Conservation (phyloP, 345 rosid genomes). For the Murraya koenigii region DNA sequence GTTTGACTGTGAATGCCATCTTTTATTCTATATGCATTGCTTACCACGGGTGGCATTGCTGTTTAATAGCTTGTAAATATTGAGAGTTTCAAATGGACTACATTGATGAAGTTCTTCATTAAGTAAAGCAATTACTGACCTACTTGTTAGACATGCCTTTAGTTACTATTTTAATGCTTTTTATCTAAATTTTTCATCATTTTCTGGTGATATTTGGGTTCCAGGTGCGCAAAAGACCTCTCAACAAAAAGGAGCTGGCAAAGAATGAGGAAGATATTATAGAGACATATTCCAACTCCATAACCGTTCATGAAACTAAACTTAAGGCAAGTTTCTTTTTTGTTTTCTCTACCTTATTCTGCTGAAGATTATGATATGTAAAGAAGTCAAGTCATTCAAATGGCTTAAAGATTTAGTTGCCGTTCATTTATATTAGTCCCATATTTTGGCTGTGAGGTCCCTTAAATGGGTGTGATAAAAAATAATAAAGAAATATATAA, state of each 20-base stretch:
- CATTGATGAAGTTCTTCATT: slow-evolving; percentile 11
- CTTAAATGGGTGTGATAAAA: not conserved
- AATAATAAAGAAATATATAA: not conserved
- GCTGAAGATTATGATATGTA: not conserved
- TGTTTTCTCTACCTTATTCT: slow-evolving; percentile 3
- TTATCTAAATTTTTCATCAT: not conserved
- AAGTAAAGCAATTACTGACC: not conserved
- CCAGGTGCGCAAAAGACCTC: slow-evolving; percentile 97
- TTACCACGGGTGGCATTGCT: not conserved
- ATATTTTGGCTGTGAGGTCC: not conserved
- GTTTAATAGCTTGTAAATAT: slow-evolving; percentile 8
- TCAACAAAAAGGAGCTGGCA: slow-evolving; percentile 89
- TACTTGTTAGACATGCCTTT: slow-evolving; percentile 10
- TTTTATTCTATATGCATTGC: not conserved
- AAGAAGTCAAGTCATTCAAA: not conserved
- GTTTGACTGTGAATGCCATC: not conserved
- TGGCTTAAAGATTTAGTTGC: not conserved
- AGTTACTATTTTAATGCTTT: not conserved
- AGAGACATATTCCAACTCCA: slow-evolving; percentile 66
- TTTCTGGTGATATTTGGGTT: slow-evolving; percentile 15
- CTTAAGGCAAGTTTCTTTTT: slow-evolving; percentile 61
- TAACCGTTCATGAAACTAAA: slow-evolving; percentile 93
- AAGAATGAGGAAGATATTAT: slow-evolving; percentile 94
- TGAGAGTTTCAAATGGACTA: not conserved
- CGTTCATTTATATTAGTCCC: not conserved